Conservation (phyloP, 2,329 filamentous ascomycete species). For the Cadophora sp. region DNA sequence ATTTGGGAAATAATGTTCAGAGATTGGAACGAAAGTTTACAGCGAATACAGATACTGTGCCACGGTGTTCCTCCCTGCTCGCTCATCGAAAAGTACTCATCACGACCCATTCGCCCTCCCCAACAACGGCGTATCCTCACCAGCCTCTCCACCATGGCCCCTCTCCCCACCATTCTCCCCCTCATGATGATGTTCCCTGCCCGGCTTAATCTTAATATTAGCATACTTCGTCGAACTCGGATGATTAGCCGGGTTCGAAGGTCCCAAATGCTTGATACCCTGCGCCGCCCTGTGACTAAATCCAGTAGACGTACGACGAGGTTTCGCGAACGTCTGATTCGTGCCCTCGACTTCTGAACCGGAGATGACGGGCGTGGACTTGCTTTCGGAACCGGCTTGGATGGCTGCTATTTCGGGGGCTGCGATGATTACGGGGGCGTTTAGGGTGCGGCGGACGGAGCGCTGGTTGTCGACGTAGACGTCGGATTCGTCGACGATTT, state of each 20-base stretch:
- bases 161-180: neutral
- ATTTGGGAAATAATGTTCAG: no score
- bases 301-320: slow-evolving; percentile 39
- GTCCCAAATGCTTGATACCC: slow-evolving; percentile 69
- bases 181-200: slow-evolving; percentile 3
- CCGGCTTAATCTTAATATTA: slow-evolving; percentile 70
- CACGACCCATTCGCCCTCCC: neutral
- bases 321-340: slow-evolving; percentile 24
- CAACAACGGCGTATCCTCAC: slow-evolving; percentile 8
- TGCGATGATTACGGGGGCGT: slow-evolving; percentile 54
- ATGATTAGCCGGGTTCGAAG: slow-evolving; percentile 70
- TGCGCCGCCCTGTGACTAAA: slow-evolving; percentile 65
- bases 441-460: slow-evolving; percentile 80
- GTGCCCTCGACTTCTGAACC: slow-evolving; percentile 56
- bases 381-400: neutral
- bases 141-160: neutral
- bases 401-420: neutral
- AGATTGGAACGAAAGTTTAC: no score
- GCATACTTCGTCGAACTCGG: slow-evolving; percentile 68
- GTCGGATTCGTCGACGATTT: slow-evolving; percentile 98
- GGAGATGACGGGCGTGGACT: neutral
- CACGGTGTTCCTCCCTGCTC: no score
- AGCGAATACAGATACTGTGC: no score
- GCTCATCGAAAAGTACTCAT: neutral
- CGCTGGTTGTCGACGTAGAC: slow-evolving; percentile 99